These are phyloP conservation scores for Lobosporangium transversale DNA, from an alignment of 192 early-diverging fungal genomes.

Conservation along the genomic window DNA sequence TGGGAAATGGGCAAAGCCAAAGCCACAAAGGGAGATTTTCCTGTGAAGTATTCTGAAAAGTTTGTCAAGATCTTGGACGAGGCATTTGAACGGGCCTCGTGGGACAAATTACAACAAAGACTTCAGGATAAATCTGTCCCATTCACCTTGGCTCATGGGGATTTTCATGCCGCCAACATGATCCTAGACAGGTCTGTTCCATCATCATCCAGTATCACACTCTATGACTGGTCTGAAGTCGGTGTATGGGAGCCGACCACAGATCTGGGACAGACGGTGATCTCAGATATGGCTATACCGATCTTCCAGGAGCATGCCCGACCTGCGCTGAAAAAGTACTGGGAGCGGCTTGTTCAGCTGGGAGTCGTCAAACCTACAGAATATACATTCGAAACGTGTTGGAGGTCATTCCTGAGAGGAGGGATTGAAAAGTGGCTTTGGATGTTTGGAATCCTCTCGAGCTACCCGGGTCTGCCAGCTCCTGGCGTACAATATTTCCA, in stretches of 20 bases:
- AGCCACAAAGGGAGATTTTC: constrained; percentile 9
- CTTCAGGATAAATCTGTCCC: constrained; percentile 22
- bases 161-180: constrained; percentile 36
- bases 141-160: constrained; percentile 27
- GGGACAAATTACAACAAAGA: constrained; percentile 25
- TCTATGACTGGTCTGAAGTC: constrained; percentile 42
- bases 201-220: constrained; percentile 7
- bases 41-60: constrained; percentile 36
- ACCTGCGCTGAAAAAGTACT: constrained; percentile 21
- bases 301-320: constrained; percentile 29
- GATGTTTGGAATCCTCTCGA: constrained; percentile 30
- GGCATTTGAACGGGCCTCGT: constrained; percentile 23
- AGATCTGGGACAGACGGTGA: constrained; percentile 35
- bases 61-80: constrained; percentile 32
- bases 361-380: constrained; percentile 9
- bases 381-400: constrained; percentile 34
- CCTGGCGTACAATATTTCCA: constrained; percentile 22
- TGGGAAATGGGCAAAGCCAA: constrained; percentile 23
- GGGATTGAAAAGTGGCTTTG: constrained; percentile 40
- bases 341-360: constrained; percentile 25
- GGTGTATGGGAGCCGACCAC: constrained; percentile 44
- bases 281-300: constrained; percentile 25
- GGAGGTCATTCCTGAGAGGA: constrained; percentile 29
- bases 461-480: constrained; percentile 35
- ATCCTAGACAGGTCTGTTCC: constrained; percentile 15